These are phyloP conservation scores for Kappamyces sp. DNA, from an alignment of 192 early-diverging fungal genomes.

Conservation along the genomic window DNA sequence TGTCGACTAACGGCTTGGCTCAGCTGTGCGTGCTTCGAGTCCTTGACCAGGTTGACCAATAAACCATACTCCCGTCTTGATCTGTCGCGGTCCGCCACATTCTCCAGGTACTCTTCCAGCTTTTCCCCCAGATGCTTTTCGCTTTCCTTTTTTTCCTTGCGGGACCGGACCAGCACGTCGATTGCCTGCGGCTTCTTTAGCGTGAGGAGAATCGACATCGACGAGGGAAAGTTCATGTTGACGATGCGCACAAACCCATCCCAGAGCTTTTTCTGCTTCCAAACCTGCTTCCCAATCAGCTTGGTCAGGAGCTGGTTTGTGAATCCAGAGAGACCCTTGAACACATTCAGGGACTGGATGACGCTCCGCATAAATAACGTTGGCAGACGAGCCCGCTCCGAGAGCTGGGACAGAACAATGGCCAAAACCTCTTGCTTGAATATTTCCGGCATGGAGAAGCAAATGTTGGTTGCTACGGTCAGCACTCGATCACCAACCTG, in stretches of 20 bases:
- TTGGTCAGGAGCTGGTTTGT: conserved; percentile 52
- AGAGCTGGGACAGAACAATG: conserved; percentile 59
- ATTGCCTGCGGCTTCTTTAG: conserved; percentile 27
- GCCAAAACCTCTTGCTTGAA: conserved; percentile 68
- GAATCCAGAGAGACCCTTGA: conserved; percentile 55
- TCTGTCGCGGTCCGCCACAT: too few relatives aligned
- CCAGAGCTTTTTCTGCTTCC: conserved; percentile 65
- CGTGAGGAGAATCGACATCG: conserved; percentile 23
- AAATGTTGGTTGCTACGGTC: conserved; percentile 61
- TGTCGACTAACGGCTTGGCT: too few relatives aligned
- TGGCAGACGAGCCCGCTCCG: conserved; percentile 61
- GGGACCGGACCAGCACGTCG: conserved; percentile 18
- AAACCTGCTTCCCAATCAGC: conserved; percentile 61
- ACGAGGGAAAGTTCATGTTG: conserved; percentile 36
- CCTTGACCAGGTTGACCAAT: too few relatives aligned
- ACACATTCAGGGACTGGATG: conserved; percentile 59
- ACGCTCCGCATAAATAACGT: conserved; percentile 73
- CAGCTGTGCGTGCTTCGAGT: too few relatives aligned
- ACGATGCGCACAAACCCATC: conserved; percentile 67
- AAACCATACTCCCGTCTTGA: too few relatives aligned
- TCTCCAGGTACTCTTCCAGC: too few relatives aligned
- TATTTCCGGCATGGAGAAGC: conserved; percentile 58
- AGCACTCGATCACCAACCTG: conserved; percentile 46
- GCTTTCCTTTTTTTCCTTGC: too few relatives aligned
- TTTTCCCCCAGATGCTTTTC: too few relatives aligned